Evolutionary conservation across 2,329 filamentous ascomycete species (phyloP), one percentile per base, ranked within the genome.

Genomic region (Myriosclerotinia scirpicola): DNA sequence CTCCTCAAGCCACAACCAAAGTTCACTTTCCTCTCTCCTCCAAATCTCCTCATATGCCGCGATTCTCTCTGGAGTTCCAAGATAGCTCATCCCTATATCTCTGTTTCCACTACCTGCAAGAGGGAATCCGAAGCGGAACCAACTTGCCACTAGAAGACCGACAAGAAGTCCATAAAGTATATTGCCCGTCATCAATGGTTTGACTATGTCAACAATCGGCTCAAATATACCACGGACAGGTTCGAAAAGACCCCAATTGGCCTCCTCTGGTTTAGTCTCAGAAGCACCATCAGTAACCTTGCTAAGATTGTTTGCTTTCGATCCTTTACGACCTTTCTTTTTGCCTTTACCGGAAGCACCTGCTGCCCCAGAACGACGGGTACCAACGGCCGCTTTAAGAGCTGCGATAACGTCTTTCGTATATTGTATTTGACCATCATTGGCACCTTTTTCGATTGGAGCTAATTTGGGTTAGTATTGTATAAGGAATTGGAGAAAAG

Each of bases 381-480:
- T 84, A 20, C 87, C 86, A 22, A 97, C 85, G 15, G 90, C 90
- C 53, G 85, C 83, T 75, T 89, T 92, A 22, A 98, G 81, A 38
- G 88, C 85, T 12, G 88, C 86, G 64, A 93, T 85, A 6, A 99
- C 80, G 66, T 94, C 90, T 72, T 90, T 93, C 69, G 90, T 91
- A 76, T 96, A 97, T 67, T 88, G 84, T 11, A 83, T 84, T 78
- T 99, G 95, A 38, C 95, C 95, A 66, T 97, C 93, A 69, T 90
- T 93, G 54, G 93, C 92, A 68, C 92, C 94, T 77, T 97, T 97
- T 77, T 99, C 95, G 72, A 99, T 99, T 2, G 95, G 91, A 69
- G 91, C 93, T 97, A 71, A 53, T 58, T 44, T 54, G 68, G 58
- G 40, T 61, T 46, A 66, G 50, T 54, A 15, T 9, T 50, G 20